Evolutionary conservation across 1,139 yeast genomes (phyloP), one percentile per base, ranked within the genome.

Genomic region (Sugiyamaella sp.): DNA sequence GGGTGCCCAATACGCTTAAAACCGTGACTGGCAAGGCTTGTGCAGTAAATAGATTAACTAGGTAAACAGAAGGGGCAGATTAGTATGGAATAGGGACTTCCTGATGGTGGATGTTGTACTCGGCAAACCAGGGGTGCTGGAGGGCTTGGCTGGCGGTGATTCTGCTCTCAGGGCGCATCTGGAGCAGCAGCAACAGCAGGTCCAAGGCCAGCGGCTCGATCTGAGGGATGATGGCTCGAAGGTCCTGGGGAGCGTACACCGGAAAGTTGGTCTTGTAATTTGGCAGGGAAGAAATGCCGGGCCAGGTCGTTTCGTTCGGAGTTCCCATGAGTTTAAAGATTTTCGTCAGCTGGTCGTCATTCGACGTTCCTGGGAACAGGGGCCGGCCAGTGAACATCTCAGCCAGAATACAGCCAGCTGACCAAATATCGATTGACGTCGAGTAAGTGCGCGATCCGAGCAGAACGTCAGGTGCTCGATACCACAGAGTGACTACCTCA

Each of bases 301-400:
- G 97, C 99, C 99, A 95, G 4, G 95, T 86, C 59, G 89, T 79
- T 71, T 91, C 98, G 64, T 85, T 88, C 40, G 99, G 99, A 1
- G 98, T 91, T 17, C 99, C 99, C 96, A 91, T 88, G 40, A 87
- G 78, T 65, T 93, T 84, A 73, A 93, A 93, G 53, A 93, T 95
- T 67, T 88, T 84, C 65, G 84, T 81, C 65, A 93, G 76, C 71
- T 93, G 98, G 72, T 93, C 99, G 55, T 93, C 98, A 69, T 93
- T 95, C 44, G 96, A 89, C 6, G 95, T 83, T 2, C 99, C 99
- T 1, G 99, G 97, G 70, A 93, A 93, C 54, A 93, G 74, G 0
- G 99, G 97, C 64, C 93, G 85, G n/a, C 99, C 99, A 8, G 97
- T 89, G 63, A 93, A 86, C 99, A 93, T 93, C 70, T 93, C 99